Conservation (phyloP, 2,329 filamentous ascomycete genomes). For the Trichoderma afroharzianum region DNA sequence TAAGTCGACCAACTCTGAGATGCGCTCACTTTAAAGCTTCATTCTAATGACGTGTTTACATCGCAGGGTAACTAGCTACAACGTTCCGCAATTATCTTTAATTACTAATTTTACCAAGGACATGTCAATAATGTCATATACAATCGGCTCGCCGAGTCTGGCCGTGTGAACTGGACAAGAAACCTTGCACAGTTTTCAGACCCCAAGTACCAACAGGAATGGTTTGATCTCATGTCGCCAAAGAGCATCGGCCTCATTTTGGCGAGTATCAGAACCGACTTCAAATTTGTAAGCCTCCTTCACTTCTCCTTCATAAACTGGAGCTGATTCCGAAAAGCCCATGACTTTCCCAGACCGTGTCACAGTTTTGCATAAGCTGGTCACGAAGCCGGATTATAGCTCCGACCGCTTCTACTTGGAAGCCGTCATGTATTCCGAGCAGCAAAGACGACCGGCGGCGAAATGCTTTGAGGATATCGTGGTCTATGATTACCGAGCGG, state of each 20-base stretch:
- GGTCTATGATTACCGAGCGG: slow-evolving; percentile 32
- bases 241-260: slow-evolving; percentile 70
- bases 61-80: not conserved
- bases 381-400: slow-evolving; percentile 42
- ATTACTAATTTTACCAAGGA: slow-evolving; percentile 21
- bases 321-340: slow-evolving; percentile 48
- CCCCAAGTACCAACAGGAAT: slow-evolving; percentile 56
- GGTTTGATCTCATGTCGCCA: slow-evolving; percentile 67
- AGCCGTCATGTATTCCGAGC: slow-evolving; percentile 69
- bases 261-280: slow-evolving; percentile 75
- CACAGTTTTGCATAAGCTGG: slow-evolving; percentile 78
- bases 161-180: slow-evolving; percentile 72
- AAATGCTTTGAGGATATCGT: slow-evolving; percentile 58
- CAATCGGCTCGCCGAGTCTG: slow-evolving; percentile 77
- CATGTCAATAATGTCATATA: slow-evolving; percentile 89
- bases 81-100: not conserved
- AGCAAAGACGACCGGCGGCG: slow-evolving; percentile 68
- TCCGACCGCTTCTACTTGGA: slow-evolving; percentile 54
- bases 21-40: not conserved
- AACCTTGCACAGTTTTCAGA: slow-evolving; percentile 63
- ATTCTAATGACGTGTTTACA: not conserved
- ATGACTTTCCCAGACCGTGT: slow-evolving; percentile 80
- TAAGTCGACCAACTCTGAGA: not conserved
- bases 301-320: not conserved
- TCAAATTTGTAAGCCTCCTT: slow-evolving; percentile 68